Evolutionary conservation across 2,329 filamentous ascomycete species (phyloP).

Genomic region (Fusarium avenaceum): DNA sequence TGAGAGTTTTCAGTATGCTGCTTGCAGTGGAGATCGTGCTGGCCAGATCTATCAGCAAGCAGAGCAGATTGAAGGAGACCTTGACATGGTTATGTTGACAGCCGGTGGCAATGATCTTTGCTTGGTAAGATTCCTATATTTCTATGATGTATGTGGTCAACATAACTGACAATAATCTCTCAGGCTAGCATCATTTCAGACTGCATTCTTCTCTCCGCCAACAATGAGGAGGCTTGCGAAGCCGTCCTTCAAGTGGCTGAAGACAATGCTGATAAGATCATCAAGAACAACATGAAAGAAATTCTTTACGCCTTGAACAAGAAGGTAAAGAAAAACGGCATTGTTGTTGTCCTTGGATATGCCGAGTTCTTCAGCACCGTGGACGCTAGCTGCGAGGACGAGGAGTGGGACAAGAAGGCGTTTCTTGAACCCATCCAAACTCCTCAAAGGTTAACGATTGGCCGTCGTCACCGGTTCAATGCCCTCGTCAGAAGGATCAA

Average conservation of each 20-base stretch:
- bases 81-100: conserved; percentile 13
- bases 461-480: not conserved
- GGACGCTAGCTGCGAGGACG: not conserved
- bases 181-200: not conserved
- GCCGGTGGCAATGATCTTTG: conserved; percentile 8
- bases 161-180: too few species aligned
- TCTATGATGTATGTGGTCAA: too few species aligned
- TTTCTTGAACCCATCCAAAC: too few species aligned
- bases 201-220: not conserved
- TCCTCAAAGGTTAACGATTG: not conserved
- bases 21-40: conserved; percentile 15
- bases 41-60: conserved; percentile 9
- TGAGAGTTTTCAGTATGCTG: conserved; percentile 9
- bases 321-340: not conserved
- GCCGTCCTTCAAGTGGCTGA: not conserved
- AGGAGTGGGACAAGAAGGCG: not conserved
- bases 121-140: not conserved
- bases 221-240: not conserved
- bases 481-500: conserved; percentile 10
- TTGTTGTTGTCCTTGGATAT: not conserved
- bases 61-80: not conserved
- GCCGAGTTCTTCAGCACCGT: conserved; percentile 7
- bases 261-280: not conserved
- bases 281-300: conserved; percentile 12
- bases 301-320: conserved; percentile 1